A percentile compares a stretch with the other conserved stretches of the same genome.
These are phyloP conservation scores for Mycena vulgaris DNA, from an alignment of 768 basidiomycete genomes.

Conservation along the genomic window DNA sequence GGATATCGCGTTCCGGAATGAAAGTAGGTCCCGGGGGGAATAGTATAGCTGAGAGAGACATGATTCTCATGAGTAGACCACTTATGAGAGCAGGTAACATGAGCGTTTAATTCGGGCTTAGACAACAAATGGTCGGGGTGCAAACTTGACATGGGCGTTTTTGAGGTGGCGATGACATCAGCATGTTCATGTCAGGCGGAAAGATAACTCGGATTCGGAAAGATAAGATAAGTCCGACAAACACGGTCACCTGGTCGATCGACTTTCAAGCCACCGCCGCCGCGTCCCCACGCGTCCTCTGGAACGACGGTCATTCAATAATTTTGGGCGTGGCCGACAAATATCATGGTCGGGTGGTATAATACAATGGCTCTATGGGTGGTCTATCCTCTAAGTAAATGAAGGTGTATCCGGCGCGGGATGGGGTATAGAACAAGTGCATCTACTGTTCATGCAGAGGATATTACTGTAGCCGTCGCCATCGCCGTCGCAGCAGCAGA, in stretches of 20 bases:
- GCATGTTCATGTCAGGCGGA: neutral
- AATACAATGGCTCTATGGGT: conserved; percentile 12
- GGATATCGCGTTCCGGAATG: conserved; percentile 45
- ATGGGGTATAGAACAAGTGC: conserved; percentile 1
- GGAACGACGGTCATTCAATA: no score
- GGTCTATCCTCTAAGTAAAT: neutral
- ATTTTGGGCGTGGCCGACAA: neutral
- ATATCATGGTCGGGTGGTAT: neutral
- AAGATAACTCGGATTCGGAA: neutral
- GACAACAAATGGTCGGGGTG: neutral
- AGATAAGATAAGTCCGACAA: neutral
- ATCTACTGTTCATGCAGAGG: neutral
- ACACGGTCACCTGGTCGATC: neutral
- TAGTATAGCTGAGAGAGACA: neutral
- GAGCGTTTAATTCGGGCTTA: no score
- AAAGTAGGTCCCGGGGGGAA: neutral
- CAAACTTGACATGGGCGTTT: no score
- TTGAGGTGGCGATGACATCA: neutral
- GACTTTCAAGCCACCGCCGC: no score
- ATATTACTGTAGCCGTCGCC: no score
- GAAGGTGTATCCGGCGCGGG: no score
- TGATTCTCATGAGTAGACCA: neutral
- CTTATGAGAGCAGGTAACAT: neutral
- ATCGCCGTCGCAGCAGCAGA: neutral
- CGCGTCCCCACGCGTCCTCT: no score